Conservation (phyloP, 306 rosid species). For the Vigna angularis region DNA sequence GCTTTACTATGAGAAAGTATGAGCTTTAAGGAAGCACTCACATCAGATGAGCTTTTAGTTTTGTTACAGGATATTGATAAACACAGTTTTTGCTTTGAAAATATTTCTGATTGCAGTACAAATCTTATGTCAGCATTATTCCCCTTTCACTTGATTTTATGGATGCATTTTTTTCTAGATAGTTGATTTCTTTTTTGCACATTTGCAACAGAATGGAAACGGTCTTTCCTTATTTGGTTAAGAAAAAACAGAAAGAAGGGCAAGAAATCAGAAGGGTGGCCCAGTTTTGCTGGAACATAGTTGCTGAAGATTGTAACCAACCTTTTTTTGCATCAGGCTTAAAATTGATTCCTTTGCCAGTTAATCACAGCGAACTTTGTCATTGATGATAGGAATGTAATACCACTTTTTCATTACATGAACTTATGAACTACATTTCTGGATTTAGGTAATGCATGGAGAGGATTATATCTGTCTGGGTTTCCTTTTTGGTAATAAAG, state of each 20-base stretch:
- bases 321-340: constrained; percentile 84
- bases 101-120: neutral
- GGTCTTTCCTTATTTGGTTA: constrained; percentile 79
- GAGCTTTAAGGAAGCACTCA: neutral
- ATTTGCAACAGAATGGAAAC: constrained; percentile 60
- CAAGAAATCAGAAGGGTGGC: constrained; percentile 89
- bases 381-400: constrained; percentile 13
- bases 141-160: constrained; percentile 24
- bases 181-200: constrained; percentile 37
- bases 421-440: constrained; percentile 35
- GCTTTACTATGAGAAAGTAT: neutral
- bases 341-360: constrained; percentile 79
- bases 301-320: constrained; percentile 59
- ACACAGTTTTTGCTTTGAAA: neutral
- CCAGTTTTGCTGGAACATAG: constrained; percentile 80
- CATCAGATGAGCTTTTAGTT: neutral
- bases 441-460: constrained; percentile 83
- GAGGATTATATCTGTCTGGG: constrained; percentile 88
- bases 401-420: constrained; percentile 17
- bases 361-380: constrained; percentile 51
- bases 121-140: neutral
- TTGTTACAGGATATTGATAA: neutral
- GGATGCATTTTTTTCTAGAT: constrained; percentile 3
- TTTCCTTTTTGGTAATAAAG: constrained; percentile 77
- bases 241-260: constrained; percentile 70